A percentile compares a stretch with the other conserved stretches of the same genome.
phyloP scores from a whole-genome alignment of 2,329 filamentous ascomycete genomes.

The Fusarium sp. region DNA sequence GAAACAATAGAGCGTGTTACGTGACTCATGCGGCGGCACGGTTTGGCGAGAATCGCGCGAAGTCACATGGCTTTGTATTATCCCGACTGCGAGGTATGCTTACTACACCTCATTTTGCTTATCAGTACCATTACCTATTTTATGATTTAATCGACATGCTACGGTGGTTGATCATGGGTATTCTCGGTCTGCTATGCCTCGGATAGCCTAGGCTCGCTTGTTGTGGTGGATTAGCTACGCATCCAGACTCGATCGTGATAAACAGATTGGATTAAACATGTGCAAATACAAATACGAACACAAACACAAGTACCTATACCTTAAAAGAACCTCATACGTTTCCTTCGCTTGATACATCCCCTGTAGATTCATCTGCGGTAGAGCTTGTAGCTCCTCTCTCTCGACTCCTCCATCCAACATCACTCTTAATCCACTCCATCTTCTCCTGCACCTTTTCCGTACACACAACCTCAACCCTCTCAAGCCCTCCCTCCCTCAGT shows the following conservation, averaged over 20 bases:
- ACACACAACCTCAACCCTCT: constrained; percentile 41
- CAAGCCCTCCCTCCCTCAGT: constrained; percentile 42
- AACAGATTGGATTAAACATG: background rate
- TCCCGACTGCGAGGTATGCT: constrained; percentile 15
- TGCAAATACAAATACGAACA: background rate
- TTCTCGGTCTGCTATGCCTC: background rate
- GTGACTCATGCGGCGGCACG: constrained; percentile 48
- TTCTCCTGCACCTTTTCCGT: constrained; percentile 47
- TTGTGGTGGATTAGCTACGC: background rate
- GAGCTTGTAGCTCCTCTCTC: constrained; percentile 2
- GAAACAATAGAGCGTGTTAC: constrained; percentile 13
- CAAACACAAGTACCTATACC: background rate
- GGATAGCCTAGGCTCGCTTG: background rate
- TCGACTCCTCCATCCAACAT: constrained; percentile 36
- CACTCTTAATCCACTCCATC: constrained; percentile 46
- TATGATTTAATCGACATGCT: background rate
- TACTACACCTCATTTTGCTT: constrained; percentile 10
- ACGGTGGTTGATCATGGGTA: background rate
- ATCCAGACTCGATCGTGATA: background rate
- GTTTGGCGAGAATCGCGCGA: constrained; percentile 49
- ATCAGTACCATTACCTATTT: constrained; percentile 1
- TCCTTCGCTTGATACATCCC: background rate
- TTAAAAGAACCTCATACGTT: background rate
- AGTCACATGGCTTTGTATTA: constrained; percentile 48
- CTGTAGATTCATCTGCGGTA: background rate